phyloP scores from a whole-genome alignment of 2,329 filamentous ascomycete species.

The Calonectria henricotiae region DNA sequence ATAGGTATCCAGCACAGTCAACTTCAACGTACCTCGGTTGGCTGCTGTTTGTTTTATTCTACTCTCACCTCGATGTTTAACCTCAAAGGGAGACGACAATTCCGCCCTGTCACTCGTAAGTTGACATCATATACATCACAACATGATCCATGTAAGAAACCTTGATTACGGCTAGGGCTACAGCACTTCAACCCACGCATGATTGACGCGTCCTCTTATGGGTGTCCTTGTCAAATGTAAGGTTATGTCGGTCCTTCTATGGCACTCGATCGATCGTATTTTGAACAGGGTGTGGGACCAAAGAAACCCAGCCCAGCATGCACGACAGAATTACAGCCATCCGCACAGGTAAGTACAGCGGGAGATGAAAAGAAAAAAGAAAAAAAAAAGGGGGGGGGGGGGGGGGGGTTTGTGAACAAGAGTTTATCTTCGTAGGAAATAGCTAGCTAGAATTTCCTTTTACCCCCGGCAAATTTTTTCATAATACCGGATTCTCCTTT shows the following conservation, averaged over 20 bases:
- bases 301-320: neutral
- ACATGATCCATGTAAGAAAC: neutral
- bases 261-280: slow-evolving; percentile 21
- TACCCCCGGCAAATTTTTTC: no score
- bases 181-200: neutral
- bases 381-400: neutral
- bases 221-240: slow-evolving; percentile 14
- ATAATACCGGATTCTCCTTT: no score
- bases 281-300: neutral
- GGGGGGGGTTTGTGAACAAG: no score
- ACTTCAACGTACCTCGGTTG: slow-evolving; percentile 21
- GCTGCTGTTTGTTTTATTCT: slow-evolving; percentile 18
- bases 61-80: neutral
- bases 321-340: no score
- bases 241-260: slow-evolving; percentile 7
- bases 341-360: no score
- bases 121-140: neutral
- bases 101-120: neutral
- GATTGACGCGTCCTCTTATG: slow-evolving; percentile 5
- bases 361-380: neutral
- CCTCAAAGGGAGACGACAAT: neutral
- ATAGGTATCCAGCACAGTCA: slow-evolving; percentile 4
- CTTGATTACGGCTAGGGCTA: slow-evolving; percentile 10
- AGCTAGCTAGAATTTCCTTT: no score
- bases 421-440: no score